A percentile compares a stretch with the other conserved stretches of the same genome.
These are phyloP conservation scores for Evansstolkia leycettana DNA, from an alignment of 495 filamentous ascomycete genomes.

Conservation along the genomic window DNA sequence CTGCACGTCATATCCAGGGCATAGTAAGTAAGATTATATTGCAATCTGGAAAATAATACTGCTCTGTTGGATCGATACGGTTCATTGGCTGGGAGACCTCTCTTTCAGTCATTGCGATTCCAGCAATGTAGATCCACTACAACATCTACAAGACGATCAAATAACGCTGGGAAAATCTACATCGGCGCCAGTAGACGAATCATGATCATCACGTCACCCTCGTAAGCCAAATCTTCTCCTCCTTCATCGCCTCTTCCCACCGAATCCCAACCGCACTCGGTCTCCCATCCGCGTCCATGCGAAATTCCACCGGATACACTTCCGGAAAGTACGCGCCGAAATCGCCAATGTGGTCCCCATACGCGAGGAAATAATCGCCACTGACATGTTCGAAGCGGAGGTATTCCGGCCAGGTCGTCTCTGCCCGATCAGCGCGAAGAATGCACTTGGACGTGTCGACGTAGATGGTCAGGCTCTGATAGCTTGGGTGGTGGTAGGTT, in stretches of 20 bases:
- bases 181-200: too few relatives aligned
- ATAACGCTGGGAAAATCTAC: too few relatives aligned
- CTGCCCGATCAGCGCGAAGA: slow-evolving; percentile 1
- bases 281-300: slow-evolving; percentile 16
- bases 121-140: too few relatives aligned
- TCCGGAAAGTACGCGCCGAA: not conserved
- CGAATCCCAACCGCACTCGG: slow-evolving; percentile 14
- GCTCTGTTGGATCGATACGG: too few relatives aligned
- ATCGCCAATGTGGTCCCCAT: not conserved
- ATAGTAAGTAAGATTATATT: too few relatives aligned
- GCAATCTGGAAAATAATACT: too few relatives aligned
- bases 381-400: slow-evolving; percentile 9
- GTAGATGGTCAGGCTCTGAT: slow-evolving; percentile 4
- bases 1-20: too few relatives aligned
- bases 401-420: slow-evolving; percentile 1
- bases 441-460: not conserved
- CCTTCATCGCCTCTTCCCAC: slow-evolving; percentile 9
- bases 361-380: slow-evolving; percentile 10
- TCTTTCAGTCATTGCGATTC: too few relatives aligned
- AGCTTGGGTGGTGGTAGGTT: not conserved
- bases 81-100: too few relatives aligned
- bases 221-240: slow-evolving; percentile 11
- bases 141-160: too few relatives aligned
- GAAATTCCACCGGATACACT: slow-evolving; percentile 15
- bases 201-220: too few relatives aligned